Evolutionary conservation across 306 rosid species (phyloP), one percentile per base, ranked within the genome.

Genomic region (Corylus americana): DNA sequence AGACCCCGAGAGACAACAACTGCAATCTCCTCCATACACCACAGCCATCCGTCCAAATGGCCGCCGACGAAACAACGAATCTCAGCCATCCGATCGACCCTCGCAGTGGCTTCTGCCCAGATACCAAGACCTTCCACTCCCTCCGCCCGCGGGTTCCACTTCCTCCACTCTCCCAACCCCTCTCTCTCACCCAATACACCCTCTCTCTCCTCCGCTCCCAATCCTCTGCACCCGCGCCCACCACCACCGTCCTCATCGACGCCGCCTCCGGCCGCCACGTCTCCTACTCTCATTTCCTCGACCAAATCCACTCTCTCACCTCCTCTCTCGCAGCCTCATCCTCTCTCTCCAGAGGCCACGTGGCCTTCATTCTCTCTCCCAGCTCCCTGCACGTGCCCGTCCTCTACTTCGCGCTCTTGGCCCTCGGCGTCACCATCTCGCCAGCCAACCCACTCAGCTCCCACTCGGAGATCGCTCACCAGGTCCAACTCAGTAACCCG

Each of bases 391-490:
- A 89, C 79, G 71, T 95, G 31, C 98, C 98, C 42, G 92, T 85
- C n/a, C 83, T 95, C 73, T 95, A 95, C 75, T 82, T 87, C 80
- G 81, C 98, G 18, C 91, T 92, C 68, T 49, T 95, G 55, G 88
- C 92, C 31, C 71, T 90, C 2, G 98, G 98, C 3, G 85, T 92
- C 57, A 67, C 78, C n/a, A 13, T 95, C 72, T 81, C 94, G 0
- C 98, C 98, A 1, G 92, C 96, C 3, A 92, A 95, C 79, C 97
- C 98, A 0, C 42, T 87, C 70, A 72, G 91, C 11, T 87, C 97
- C 53, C 75, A 29, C 3, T 85, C 92, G 48, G 98, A 95, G 74
- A 73, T 92, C 25, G 31, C 85, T 55, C 90, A 91, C 87, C 91
- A 87, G 61, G 71, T 91, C 55, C 79, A 11, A 12, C 89, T 95